phyloP scores from a whole-genome alignment of 2,329 filamentous ascomycete species.

The Talaromyces sp. region DNA sequence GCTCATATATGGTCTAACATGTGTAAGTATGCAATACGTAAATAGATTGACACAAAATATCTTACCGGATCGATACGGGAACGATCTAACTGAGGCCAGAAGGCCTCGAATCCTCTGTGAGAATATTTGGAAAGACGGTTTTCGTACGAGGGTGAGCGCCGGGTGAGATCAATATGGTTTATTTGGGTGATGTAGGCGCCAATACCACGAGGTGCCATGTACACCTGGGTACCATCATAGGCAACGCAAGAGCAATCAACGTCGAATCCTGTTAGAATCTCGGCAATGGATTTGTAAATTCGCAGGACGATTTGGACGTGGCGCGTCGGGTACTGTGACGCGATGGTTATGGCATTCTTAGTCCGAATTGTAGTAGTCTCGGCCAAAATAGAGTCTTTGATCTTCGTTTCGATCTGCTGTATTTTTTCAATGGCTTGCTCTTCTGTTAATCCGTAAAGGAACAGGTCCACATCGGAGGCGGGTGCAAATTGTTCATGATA shows the following conservation, averaged over 20 bases:
- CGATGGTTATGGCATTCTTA: conserved; percentile 83
- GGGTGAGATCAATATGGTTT: conserved; percentile 72
- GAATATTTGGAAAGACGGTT: conserved; percentile 82
- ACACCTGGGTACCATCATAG: conserved; percentile 76
- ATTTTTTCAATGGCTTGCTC: conserved; percentile 78
- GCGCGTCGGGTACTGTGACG: conserved; percentile 73
- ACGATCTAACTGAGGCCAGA: conserved; percentile 70
- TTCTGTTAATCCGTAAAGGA: conserved; percentile 73
- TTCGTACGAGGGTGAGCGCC: conserved; percentile 81
- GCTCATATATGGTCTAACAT: conserved; percentile 67
- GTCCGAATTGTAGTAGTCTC: conserved; percentile 80
- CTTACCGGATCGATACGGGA: conserved; percentile 64
- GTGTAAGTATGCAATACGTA: not conserved
- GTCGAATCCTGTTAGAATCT: conserved; percentile 83
- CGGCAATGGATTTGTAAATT: conserved; percentile 75
- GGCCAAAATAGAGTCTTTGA: conserved; percentile 71
- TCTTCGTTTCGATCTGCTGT: conserved; percentile 68
- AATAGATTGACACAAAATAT: not conserved
- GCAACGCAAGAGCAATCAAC: conserved; percentile 79
- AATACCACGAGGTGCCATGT: conserved; percentile 69
- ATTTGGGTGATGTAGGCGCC: conserved; percentile 75
- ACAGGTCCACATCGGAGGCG: conserved; percentile 81
- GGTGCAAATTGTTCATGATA: conserved; percentile 78
- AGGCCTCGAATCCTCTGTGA: conserved; percentile 76
- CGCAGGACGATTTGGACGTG: conserved; percentile 83